These are phyloP conservation scores for Suillus spraguei DNA, from an alignment of 768 basidiomycete genomes.

Conservation along the genomic window DNA sequence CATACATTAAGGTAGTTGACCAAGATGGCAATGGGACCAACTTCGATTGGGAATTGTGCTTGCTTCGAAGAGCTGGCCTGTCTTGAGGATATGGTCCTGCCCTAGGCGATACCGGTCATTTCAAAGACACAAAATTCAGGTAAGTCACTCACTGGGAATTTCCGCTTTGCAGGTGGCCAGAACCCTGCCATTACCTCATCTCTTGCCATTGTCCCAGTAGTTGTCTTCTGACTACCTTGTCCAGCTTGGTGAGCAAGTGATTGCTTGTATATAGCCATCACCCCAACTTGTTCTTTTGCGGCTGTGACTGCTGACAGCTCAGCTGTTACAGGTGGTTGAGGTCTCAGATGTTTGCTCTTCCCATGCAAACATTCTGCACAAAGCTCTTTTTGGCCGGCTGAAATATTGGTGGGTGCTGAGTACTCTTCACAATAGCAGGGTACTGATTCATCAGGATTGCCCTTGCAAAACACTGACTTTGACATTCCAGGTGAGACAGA, in stretches of 20 bases:
- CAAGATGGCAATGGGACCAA: too few relatives aligned
- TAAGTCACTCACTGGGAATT: too few relatives aligned
- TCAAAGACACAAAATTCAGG: background rate
- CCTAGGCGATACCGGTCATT: background rate
- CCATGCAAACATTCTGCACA: background rate
- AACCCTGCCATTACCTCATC: too few relatives aligned
- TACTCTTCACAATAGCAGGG: constrained; percentile 1
- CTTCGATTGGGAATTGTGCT: background rate
- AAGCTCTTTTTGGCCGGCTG: background rate
- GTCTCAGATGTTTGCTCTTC: background rate
- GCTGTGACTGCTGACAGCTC: too few relatives aligned
- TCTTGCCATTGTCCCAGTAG: too few relatives aligned
- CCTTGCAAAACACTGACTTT: background rate
- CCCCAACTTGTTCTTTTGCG: too few relatives aligned
- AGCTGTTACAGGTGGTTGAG: background rate
- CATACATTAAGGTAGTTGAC: too few relatives aligned
- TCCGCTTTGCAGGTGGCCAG: too few relatives aligned
- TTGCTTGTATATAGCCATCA: too few relatives aligned
- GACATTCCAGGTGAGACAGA: background rate
- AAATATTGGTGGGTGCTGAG: background rate
- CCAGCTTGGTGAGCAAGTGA: too few relatives aligned
- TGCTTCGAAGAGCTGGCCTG: background rate
- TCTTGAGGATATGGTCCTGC: background rate
- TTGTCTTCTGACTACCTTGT: too few relatives aligned
- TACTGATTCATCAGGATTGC: background rate